These are phyloP conservation scores for Petunia axillaris DNA, from an alignment of 257 asterid genomes.

Conservation along the genomic window DNA sequence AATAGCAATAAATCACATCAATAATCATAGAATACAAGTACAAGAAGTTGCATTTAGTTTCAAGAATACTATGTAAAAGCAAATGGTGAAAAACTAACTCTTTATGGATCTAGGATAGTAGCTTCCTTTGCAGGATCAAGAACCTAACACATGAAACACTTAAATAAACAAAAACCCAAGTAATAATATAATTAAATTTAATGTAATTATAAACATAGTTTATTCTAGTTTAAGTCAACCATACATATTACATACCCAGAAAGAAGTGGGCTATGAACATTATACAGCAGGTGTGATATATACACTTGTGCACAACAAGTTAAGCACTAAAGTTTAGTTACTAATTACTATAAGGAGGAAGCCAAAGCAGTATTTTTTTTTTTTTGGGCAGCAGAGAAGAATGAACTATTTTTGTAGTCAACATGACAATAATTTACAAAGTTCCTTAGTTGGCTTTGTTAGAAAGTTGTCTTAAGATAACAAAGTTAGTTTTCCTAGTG, in stretches of 20 bases:
- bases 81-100: not conserved
- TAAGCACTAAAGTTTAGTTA: not conserved
- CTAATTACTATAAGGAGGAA: not conserved
- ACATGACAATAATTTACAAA: not conserved
- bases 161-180: not conserved
- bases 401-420: not conserved
- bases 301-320: not conserved
- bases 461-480: not conserved
- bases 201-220: not conserved
- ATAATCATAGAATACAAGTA: no score
- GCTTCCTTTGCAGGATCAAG: constrained; percentile 10
- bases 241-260: not conserved
- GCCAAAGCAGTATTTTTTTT: not conserved
- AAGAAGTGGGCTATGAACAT: not conserved
- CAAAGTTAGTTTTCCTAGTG: not conserved
- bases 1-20: no score
- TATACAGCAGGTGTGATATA: not conserved
- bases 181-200: not conserved
- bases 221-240: not conserved
- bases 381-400: not conserved
- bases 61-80: not conserved
- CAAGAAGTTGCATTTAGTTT: no score
- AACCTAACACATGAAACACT: constrained; percentile 24
- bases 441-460: not conserved
- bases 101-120: not conserved